phyloP scores from a whole-genome alignment of 1,139 yeast genomes.

The Yamadazyma taylorii region DNA sequence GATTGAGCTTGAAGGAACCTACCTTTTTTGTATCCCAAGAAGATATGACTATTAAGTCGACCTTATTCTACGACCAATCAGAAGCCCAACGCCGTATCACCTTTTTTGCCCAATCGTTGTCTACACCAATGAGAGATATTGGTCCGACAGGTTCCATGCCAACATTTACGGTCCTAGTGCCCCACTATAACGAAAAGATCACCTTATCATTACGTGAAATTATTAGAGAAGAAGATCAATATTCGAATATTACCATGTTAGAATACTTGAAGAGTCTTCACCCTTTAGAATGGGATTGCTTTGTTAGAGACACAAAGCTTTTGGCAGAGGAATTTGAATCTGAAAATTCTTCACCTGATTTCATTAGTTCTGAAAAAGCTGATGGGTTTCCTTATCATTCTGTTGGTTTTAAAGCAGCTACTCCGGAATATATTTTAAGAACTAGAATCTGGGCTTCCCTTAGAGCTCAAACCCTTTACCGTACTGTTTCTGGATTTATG shows the following conservation, averaged over 20 bases:
- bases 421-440: conserved; percentile 53
- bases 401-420: conserved; percentile 53
- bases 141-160: conserved; percentile 47
- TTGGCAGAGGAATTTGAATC: conserved; percentile 47
- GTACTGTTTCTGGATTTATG: conserved; percentile 60
- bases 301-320: conserved; percentile 50
- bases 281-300: conserved; percentile 52
- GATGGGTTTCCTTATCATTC: conserved; percentile 48
- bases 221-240: conserved; percentile 46
- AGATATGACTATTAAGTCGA: conserved; percentile 41
- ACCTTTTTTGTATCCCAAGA: conserved; percentile 52
- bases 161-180: conserved; percentile 50
- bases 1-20: conserved; percentile 41
- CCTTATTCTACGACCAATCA: conserved; percentile 34
- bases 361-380: conserved; percentile 8
- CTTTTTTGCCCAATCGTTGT: conserved; percentile 54
- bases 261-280: conserved; percentile 53
- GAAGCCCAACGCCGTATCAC: conserved; percentile 54
- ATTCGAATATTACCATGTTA: conserved; percentile 49
- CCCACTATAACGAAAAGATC: conserved; percentile 53
- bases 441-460: conserved; percentile 61
- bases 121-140: conserved; percentile 54
- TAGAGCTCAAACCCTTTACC: conserved; percentile 53
- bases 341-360: conserved; percentile 23
- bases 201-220: conserved; percentile 48